Evolutionary conservation across 2,329 filamentous ascomycete genomes (phyloP).

Genomic region (Metarhizium guizhouense): DNA sequence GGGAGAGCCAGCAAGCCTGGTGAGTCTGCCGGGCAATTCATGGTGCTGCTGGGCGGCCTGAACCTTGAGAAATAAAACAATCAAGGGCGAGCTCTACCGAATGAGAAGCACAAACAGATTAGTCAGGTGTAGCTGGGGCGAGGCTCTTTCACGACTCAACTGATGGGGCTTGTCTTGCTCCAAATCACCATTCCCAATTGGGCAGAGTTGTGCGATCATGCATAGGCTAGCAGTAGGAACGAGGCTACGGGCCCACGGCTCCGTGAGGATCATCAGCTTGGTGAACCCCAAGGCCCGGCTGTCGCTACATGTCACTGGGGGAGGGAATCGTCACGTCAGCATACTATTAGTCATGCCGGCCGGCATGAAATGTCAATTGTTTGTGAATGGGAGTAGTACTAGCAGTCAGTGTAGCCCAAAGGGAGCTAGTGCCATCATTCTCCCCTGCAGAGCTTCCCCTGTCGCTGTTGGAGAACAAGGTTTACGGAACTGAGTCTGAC

Average conservation of each 20-base stretch:
- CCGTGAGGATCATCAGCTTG: background rate
- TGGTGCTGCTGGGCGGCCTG: too few species aligned
- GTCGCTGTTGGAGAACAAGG: background rate
- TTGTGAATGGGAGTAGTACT: too few species aligned
- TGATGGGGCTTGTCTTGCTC: background rate
- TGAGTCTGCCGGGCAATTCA: too few species aligned
- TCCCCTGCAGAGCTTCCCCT: too few species aligned
- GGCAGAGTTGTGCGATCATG: constrained; percentile 6
- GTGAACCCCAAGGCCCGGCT: background rate
- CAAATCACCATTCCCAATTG: background rate
- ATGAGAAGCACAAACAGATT: background rate
- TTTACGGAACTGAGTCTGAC: background rate
- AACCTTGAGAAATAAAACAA: too few species aligned
- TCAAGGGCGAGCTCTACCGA: too few species aligned
- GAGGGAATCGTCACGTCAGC: too few species aligned
- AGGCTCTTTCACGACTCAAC: background rate
- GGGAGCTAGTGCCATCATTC: too few species aligned
- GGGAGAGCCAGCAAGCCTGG: background rate
- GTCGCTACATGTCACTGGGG: background rate
- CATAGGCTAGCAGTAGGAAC: constrained; percentile 1
- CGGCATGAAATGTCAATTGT: too few species aligned
- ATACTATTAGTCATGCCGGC: too few species aligned
- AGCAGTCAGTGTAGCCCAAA: too few species aligned
- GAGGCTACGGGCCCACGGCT: background rate
- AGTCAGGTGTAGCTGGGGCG: background rate